Base-by-base conservation (phyloP, 2,329 filamentous ascomycete genomes). In the Didymella pomorum region DNA sequence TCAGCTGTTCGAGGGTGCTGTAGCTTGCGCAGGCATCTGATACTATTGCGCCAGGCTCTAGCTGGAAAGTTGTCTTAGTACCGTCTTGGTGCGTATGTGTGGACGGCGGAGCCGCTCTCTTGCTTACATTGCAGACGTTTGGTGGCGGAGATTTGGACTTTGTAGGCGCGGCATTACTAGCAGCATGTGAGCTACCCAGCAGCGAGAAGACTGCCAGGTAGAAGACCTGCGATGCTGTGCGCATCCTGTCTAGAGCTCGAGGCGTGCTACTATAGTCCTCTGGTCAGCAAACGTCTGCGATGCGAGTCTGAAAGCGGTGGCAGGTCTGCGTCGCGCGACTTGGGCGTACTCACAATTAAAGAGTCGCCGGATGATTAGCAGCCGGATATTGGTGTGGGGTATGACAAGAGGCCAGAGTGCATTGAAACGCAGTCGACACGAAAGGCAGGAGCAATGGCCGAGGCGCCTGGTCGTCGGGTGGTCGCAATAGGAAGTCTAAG, bases 11-110 rank as follows among this genome's bases (percentile, higher is more conserved):
- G 77, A 99, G 89, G 35, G 92, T 93, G 55, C 89, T 88, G 79
- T 96, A 99, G 55, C 94, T 97, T 62, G 92, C 92, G 80, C 95
- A 98, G 47, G 95, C 93, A 77, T 99, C 95, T 42, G 90, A 91
- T 35, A 99, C 93, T 71, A 95, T 96, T 61, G 92, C 87, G 67
- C 89, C 89, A 18, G 93, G 92, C 41, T 95, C 92, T 69, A 97
- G 91, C 92, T 97, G 82, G 42, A 71, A 69, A 48, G 64, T 70
- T 71, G 75, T 74, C 55, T 77, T 74, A 75, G 68, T 60, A 63
- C 58, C 72, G 67, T 60, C 72, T 62, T 52, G 58, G 68, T 68
- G 50, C 42, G 63, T 44, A 49, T 58, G 68, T 41, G 67, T 42
- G 25, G 62, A 52, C 25, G 61, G 56, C 50, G 64, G 65, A 18